Evolutionary conservation across 1,284 basidiomycete genomes (phyloP), one percentile per base, ranked within the genome.

Genomic region (Heterobasidion occidentale): DNA sequence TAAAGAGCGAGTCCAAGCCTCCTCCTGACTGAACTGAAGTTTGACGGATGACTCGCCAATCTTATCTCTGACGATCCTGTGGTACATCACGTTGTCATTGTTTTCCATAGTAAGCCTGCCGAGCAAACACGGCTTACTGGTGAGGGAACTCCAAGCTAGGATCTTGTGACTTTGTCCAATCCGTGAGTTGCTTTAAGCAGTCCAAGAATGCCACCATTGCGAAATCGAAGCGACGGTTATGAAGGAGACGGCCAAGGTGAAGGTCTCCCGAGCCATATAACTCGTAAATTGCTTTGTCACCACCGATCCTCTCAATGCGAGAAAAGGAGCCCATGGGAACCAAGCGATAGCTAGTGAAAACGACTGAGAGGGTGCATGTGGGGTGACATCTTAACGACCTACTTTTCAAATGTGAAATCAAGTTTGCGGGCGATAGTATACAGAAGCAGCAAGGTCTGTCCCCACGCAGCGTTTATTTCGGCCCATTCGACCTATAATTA

Each of bases 391-490:
- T 27, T 27, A 27, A 27, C 27, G 27, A 70, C 80, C 63, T 70
- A 94, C 92, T 84, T 84, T 64, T 91, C 86, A 64, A 97, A 95
- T 1, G 83, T 83, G 68, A 85, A 92, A 56, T 92, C 92, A 9
- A 97, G 80, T 69, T 95, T 96, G 57, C 88, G 80, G 3, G 92
- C 92, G 53, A 99, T 83, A 5, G 94, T 94, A 64, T 95, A 91
- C 14, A 99, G 75, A 54, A 98, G 77, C 19, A 99, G 75, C n/a
- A 96, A 77, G 0, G 94, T 92, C 67, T 98, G 91, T 0, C 97
- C 97, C 94, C 96, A 98, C 3, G 97, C 97, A 6, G 97, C 97
- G 67, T 99, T 99, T 70, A 99, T 95, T 72, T 99, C 97, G 6
- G 92, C 84, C 95, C 96, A 99, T 67, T 98, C 96, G 34, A 99